phyloP scores from a whole-genome alignment of 192 early-diverging fungal genomes.

The Entomortierella beljakovae region DNA sequence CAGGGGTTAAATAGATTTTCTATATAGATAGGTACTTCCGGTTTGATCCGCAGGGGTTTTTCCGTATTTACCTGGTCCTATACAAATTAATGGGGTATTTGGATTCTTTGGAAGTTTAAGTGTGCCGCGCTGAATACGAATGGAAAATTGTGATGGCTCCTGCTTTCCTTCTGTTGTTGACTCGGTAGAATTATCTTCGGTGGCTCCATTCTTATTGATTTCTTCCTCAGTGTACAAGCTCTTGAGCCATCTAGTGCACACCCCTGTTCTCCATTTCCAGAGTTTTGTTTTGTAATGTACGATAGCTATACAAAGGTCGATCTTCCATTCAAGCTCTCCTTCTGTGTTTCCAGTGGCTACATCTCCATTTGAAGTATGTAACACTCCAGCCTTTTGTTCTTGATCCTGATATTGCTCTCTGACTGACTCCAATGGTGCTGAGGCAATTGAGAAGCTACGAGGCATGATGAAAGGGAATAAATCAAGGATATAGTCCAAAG shows the following conservation, averaged over 20 bases:
- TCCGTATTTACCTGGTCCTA: conserved; percentile 77
- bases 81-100: conserved; percentile 74
- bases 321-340: conserved; percentile 43
- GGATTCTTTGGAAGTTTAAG: conserved; percentile 71
- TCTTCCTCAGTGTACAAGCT: conserved; percentile 17
- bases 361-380: conserved; percentile 28
- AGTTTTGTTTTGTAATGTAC: conserved; percentile 89
- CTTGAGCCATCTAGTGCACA: conserved; percentile 83
- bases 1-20: background rate
- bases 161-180: background rate
- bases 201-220: background rate
- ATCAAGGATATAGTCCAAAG: conserved; percentile 86
- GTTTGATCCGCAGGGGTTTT: no score
- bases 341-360: conserved; percentile 8
- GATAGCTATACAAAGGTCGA: conserved; percentile 88
- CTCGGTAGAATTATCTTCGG: background rate
- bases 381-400: background rate
- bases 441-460: conserved; percentile 90
- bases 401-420: conserved; percentile 25
- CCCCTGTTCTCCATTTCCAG: conserved; percentile 76
- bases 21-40: no score
- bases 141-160: conserved; percentile 30
- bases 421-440: conserved; percentile 57
- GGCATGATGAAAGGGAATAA: conserved; percentile 84
- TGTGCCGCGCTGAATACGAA: conserved; percentile 73